Evolutionary conservation across 2,329 filamentous ascomycete genomes (phyloP).

Genomic region (Alternaria incomplexa): DNA sequence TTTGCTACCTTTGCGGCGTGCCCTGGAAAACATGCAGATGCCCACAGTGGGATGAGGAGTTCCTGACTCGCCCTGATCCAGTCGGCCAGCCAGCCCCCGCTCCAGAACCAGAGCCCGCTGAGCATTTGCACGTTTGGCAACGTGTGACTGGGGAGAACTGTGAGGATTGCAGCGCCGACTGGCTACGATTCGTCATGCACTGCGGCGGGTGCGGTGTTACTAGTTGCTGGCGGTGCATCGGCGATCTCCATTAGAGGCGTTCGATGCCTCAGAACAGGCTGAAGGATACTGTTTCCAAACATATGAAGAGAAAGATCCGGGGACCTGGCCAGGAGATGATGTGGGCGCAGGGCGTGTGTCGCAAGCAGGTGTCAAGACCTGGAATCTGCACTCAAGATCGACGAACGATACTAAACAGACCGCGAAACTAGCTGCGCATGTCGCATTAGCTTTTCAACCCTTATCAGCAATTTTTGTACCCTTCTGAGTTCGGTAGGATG

Average conservation of each 20-base stretch:
- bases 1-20: conserved; percentile 27
- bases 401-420: not conserved
- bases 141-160: not conserved
- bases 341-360: not conserved
- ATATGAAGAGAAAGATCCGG: not conserved
- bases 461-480: not conserved
- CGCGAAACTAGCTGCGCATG: not conserved
- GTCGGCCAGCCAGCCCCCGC: not conserved
- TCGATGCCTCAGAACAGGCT: not conserved
- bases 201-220: not conserved
- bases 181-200: conserved; percentile 8
- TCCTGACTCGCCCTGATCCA: conserved; percentile 5
- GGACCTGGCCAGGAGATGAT: not conserved
- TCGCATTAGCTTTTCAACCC: not conserved
- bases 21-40: conserved; percentile 22
- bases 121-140: not conserved
- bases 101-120: not conserved
- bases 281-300: accelerated
- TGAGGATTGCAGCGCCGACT: conserved; percentile 1
- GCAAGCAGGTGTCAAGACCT: not conserved
- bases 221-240: conserved; percentile 17
- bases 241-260: not conserved
- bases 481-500: not conserved
- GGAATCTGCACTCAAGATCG: not conserved
- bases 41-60: conserved; percentile 14